Evolutionary conservation across 2,329 filamentous ascomycete species (phyloP).

Genomic region (Teratosphaeria pseudoeucalypti): DNA sequence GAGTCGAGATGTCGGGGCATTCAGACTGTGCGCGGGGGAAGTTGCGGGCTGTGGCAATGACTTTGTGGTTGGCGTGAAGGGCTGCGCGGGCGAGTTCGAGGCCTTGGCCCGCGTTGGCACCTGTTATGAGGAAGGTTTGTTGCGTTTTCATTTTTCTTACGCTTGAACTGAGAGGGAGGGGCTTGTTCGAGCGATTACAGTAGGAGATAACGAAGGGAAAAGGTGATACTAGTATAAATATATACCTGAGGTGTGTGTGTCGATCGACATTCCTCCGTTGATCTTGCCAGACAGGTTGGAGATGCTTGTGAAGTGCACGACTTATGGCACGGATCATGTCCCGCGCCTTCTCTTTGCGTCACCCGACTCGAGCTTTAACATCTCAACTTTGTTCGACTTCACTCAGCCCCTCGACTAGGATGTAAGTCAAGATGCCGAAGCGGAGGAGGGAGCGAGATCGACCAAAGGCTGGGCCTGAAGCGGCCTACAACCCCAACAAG

Average conservation of each 20-base stretch:
- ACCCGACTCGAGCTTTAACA: background rate
- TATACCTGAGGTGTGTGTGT: too few relatives aligned
- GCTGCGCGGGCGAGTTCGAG: slow-evolving; percentile 9
- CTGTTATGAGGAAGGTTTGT: slow-evolving; percentile 10
- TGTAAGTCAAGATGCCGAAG: background rate
- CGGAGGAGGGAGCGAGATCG: slow-evolving; percentile 21
- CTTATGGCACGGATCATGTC: background rate
- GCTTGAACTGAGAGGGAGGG: background rate
- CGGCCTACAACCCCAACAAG: slow-evolving; percentile 23
- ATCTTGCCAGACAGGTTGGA: background rate
- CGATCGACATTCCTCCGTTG: too few relatives aligned
- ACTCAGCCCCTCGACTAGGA: background rate
- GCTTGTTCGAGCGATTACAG: background rate
- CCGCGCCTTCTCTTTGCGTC: background rate
- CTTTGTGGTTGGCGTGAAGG: slow-evolving; percentile 7
- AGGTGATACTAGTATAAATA: too few relatives aligned
- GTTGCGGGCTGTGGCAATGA: slow-evolving; percentile 10
- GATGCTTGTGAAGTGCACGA: background rate
- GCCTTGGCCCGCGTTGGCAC: slow-evolving; percentile 11
- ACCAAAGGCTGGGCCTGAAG: slow-evolving; percentile 20
- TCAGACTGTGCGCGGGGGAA: slow-evolving; percentile 2
- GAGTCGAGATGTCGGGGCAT: slow-evolving; percentile 4
- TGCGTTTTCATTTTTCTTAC: background rate
- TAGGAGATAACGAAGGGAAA: too few relatives aligned
- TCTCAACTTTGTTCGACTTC: background rate